Evolutionary conservation across 2,329 filamentous ascomycete species (phyloP).

Genomic region (Ramichloridium luteum): DNA sequence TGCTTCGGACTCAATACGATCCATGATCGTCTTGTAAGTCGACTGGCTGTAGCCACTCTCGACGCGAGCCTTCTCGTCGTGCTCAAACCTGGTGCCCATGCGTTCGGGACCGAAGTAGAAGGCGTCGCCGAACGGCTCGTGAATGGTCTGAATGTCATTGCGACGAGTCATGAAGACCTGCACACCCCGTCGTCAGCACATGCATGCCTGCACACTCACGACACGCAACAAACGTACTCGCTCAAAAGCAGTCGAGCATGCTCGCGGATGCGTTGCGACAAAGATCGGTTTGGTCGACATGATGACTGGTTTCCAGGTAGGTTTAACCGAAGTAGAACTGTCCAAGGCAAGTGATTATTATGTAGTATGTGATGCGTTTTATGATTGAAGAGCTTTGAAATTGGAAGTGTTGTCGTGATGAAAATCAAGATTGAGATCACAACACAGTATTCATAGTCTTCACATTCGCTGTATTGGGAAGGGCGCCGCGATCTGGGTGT

Average conservation of each 20-base stretch:
- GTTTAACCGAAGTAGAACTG: background rate
- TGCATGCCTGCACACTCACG: conserved; percentile 2
- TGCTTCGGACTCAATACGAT: conserved; percentile 58
- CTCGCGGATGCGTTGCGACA: conserved; percentile 82
- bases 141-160: conserved; percentile 68
- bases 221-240: conserved; percentile 46
- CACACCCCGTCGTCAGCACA: conserved; percentile 8
- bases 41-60: conserved; percentile 55
- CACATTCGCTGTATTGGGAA: too few relatives aligned
- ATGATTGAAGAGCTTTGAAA: too few relatives aligned
- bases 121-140: conserved; percentile 93
- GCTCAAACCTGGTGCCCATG: conserved; percentile 63
- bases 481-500: too few relatives aligned
- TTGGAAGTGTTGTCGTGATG: too few relatives aligned
- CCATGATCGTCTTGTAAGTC: conserved; percentile 67
- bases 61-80: conserved; percentile 45
- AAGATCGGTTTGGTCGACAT: conserved; percentile 81
- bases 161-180: conserved; percentile 94
- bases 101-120: conserved; percentile 94
- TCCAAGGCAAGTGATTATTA: too few relatives aligned
- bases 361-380: too few relatives aligned
- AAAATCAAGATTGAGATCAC: too few relatives aligned
- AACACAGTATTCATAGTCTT: too few relatives aligned
- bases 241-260: conserved; percentile 95
- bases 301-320: conserved; percentile 6